Conservation (phyloP, 1,284 basidiomycete genomes). For the Rhodotorula sp. region DNA sequence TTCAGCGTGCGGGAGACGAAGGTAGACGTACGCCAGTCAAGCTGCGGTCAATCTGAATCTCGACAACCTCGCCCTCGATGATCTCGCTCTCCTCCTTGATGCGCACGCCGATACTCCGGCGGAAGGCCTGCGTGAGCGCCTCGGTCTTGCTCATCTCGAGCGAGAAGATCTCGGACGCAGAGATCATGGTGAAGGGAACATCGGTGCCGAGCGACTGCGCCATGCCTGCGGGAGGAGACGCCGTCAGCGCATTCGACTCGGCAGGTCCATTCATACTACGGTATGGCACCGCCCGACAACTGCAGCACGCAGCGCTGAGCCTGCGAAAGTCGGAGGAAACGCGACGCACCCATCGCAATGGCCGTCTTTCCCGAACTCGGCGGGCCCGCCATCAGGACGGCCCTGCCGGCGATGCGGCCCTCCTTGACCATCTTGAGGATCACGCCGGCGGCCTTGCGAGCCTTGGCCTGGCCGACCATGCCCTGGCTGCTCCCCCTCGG, state of each 20-base stretch:
- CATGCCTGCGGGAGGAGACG: slow-evolving; percentile 68
- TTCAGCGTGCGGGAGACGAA: not conserved
- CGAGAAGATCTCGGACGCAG: slow-evolving; percentile 95
- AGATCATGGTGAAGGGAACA: slow-evolving; percentile 96
- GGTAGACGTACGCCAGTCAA: slow-evolving; percentile 77
- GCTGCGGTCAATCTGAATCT: slow-evolving; percentile 97
- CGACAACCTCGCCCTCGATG: slow-evolving; percentile 97
- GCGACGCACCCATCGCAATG: slow-evolving; percentile 79
- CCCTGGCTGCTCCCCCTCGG: slow-evolving; percentile 83
- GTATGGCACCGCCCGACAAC: not conserved
- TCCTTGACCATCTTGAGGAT: slow-evolving; percentile 98
- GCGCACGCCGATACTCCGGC: slow-evolving; percentile 90
- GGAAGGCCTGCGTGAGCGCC: slow-evolving; percentile 92
- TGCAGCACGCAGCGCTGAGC: not conserved
- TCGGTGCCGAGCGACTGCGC: slow-evolving; percentile 89
- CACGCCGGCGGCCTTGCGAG: slow-evolving; percentile 93
- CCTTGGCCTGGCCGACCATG: slow-evolving; percentile 94
- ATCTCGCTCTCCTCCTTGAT: slow-evolving; percentile 98
- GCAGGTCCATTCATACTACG: no score
- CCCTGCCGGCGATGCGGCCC: slow-evolving; percentile 88
- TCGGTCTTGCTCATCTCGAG: slow-evolving; percentile 96
- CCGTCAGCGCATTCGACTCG: not conserved
- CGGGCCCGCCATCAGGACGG: slow-evolving; percentile 93
- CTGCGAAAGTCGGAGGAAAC: not conserved
- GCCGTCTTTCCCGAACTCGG: slow-evolving; percentile 97